Conservation (phyloP, 257 asterid species). For the Salvia miltiorrhiza region DNA sequence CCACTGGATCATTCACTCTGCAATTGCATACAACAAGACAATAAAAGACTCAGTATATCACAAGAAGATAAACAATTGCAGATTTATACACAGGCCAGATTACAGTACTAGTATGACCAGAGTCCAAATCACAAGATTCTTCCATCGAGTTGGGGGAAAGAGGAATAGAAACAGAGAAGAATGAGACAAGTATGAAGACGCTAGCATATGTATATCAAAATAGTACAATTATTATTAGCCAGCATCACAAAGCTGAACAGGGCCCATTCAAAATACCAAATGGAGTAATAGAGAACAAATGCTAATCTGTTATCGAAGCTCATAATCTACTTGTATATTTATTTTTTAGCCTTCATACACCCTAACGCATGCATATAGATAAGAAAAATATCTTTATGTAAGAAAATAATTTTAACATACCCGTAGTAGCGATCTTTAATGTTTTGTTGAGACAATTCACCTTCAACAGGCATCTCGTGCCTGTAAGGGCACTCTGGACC, state of each 20-base stretch:
- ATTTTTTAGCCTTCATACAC: not conserved
- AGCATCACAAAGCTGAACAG: not conserved
- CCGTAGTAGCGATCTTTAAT: slow-evolving; percentile 97
- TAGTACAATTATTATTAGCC: not conserved
- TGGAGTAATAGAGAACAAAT: no score
- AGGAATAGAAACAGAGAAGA: not conserved
- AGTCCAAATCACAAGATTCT: not conserved
- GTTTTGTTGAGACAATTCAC: slow-evolving; percentile 94
- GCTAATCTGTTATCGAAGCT: not conserved
- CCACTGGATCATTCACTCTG: slow-evolving; percentile 96
- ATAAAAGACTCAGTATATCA: not conserved
- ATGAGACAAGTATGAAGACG: not conserved
- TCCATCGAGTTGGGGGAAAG: not conserved
- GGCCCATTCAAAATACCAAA: not conserved
- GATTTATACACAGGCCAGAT: not conserved
- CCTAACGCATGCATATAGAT: not conserved
- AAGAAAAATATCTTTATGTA: slow-evolving; percentile 1
- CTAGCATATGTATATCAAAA: not conserved
- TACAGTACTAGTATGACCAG: not conserved
- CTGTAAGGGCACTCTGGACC: slow-evolving; percentile 97
- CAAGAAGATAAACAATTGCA: not conserved
- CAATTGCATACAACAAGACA: slow-evolving; percentile 17
- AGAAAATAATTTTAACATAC: slow-evolving; percentile 38
- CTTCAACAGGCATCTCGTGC: slow-evolving; percentile 99
- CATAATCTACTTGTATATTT: not conserved